Percentiles rank a stretch among this genome's conserved stretches.
phyloP scores from a whole-genome alignment of 768 basidiomycete species.

The Lentinula aciculospora region DNA sequence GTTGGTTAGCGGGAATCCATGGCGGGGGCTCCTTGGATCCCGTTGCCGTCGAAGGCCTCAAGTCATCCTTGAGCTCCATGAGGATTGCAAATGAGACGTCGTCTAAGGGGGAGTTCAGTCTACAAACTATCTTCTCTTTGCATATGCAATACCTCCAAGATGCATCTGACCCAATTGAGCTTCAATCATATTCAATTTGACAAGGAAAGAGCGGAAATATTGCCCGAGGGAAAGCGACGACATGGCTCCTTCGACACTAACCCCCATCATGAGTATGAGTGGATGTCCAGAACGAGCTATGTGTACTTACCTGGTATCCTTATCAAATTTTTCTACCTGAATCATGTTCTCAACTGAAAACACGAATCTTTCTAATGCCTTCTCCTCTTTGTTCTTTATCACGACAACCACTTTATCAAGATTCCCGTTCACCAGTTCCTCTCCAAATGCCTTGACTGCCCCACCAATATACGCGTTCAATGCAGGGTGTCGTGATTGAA shows the following conservation, averaged over 20 bases:
- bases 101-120: constrained; percentile 26
- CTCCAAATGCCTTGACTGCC: constrained; percentile 73
- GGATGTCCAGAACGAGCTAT: background rate
- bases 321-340: constrained; percentile 61
- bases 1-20: constrained; percentile 71
- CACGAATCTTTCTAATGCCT: constrained; percentile 84
- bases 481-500: constrained; percentile 87
- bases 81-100: constrained; percentile 78
- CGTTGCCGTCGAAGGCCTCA: constrained; percentile 41
- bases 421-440: constrained; percentile 74
- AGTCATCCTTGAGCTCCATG: constrained; percentile 72
- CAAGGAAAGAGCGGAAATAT: constrained; percentile 77
- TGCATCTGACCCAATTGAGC: constrained; percentile 58
- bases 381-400: constrained; percentile 76
- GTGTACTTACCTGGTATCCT: constrained; percentile 56
- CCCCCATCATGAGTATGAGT: background rate
- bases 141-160: constrained; percentile 37
- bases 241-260: constrained; percentile 70
- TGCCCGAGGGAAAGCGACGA: constrained; percentile 55
- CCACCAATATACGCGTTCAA: constrained; percentile 89
- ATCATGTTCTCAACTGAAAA: constrained; percentile 86
- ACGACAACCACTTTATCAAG: constrained; percentile 79
- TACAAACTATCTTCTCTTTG: background rate
- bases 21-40: constrained; percentile 55
- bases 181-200: constrained; percentile 77